Base-by-base conservation (phyloP, 176 grass and related monocot genomes). In the Rhynchospora breviuscula region DNA sequence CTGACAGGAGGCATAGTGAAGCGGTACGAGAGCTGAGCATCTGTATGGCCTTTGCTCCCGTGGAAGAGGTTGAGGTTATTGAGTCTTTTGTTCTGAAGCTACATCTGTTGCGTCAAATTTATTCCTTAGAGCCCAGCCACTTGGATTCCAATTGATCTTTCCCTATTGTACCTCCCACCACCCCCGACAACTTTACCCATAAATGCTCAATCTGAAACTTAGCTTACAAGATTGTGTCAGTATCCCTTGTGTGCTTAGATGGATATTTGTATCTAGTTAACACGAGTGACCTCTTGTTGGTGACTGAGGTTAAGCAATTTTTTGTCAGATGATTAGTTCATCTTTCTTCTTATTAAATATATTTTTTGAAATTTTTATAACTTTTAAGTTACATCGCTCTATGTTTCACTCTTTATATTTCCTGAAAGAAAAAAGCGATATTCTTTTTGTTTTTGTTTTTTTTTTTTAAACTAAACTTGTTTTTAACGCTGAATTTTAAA, bases 11-110 rank as follows among this genome's bases (percentile, higher is more conserved):
- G 66, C 85, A 89, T 26, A 78, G n/a, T 46, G 83, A 89, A 85
- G 87, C 87, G 19, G 83, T 62, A 9, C 87, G 82, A 76, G 87
- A 89, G 80, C 83, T 89, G 21, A 89, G 87, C 83, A 89, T 89
- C 59, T 89, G 87, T 59, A 85, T 89, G 83, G 87, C 87, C 51
- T 85, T 89, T 67, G 87, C 87, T 21, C 87, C 87, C 0, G 87
- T 75, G 12, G 87, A 89, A 33, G 87, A 89, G 78, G 78, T 79
- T 47, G 77, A 82, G 57, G 67, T 85, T 43, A 74, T 89, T 13
- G 87, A 89, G 79, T 78, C 83, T 13, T 89, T 89, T 63, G 54
- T 89, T 2, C 71, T 81, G 87, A 89, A 85, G 78, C 54, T 89
- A 47, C 87, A 89, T 85, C 67, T 89, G 44, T 79, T 89, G 15